Conservation (phyloP, 768 basidiomycete species). For the Amanita thiersii region DNA sequence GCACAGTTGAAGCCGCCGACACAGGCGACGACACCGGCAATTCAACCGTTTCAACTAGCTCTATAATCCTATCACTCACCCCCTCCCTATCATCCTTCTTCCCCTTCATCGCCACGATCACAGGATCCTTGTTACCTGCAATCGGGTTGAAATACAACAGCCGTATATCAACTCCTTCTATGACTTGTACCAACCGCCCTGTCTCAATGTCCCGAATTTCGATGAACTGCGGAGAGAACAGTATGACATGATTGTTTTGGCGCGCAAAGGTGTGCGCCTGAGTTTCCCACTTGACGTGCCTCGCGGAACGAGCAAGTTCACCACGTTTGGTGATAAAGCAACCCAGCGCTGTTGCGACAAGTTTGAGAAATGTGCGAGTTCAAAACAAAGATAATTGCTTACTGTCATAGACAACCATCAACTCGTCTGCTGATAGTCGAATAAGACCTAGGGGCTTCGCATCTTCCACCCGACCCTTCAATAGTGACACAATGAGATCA, state of each 20-base stretch:
- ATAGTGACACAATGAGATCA: constrained; percentile 32
- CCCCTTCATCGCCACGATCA: constrained; percentile 61
- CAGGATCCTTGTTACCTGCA: constrained; percentile 32
- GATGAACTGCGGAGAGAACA: constrained; percentile 69
- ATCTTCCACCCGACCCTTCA: constrained; percentile 52
- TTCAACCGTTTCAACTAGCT: constrained; percentile 64
- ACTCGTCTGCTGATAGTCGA: constrained; percentile 42
- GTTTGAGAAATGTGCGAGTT: constrained; percentile 5
- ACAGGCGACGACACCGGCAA: constrained; percentile 22
- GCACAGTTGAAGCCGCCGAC: constrained; percentile 12
- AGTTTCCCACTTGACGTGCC: constrained; percentile 75
- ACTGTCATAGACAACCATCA: constrained; percentile 75
- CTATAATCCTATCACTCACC: constrained; percentile 53
- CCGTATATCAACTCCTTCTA: constrained; percentile 65
- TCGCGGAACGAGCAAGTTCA: constrained; percentile 46
- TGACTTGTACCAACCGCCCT: constrained; percentile 73
- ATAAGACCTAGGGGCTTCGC: constrained; percentile 64
- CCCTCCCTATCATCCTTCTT: constrained; percentile 47
- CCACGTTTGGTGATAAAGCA: constrained; percentile 73
- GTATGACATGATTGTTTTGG: constrained; percentile 55
- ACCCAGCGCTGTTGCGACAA: constrained; percentile 46
- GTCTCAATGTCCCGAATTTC: constrained; percentile 62
- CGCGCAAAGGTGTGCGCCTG: constrained; percentile 54
- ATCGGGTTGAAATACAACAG: constrained; percentile 42
- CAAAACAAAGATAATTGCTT: constrained; percentile 16